Evolutionary conservation across 805 yeast species (phyloP).

Genomic region (Pichia thaimueangensis): DNA sequence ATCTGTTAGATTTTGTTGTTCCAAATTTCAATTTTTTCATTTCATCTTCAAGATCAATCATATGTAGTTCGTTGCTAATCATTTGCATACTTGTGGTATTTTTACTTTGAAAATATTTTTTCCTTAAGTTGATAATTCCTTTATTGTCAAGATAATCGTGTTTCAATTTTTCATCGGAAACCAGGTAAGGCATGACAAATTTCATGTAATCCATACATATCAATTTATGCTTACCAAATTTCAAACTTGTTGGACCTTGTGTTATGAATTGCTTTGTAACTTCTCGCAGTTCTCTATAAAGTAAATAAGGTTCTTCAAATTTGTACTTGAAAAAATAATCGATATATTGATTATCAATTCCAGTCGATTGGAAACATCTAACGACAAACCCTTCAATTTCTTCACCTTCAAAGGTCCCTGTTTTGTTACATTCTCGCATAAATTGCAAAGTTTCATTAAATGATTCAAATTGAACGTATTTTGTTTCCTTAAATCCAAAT

Average conservation of each 20-base stretch:
- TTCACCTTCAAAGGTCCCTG: slow-evolving; percentile 63
- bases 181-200: slow-evolving; percentile 55
- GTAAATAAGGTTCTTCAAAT: slow-evolving; percentile 89
- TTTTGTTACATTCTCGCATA: slow-evolving; percentile 48
- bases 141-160: slow-evolving; percentile 46
- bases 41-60: slow-evolving; percentile 27
- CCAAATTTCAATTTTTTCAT: slow-evolving; percentile 22
- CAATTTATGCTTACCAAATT: slow-evolving; percentile 42
- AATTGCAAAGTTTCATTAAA: slow-evolving; percentile 41
- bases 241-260: slow-evolving; percentile 33
- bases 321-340: slow-evolving; percentile 87
- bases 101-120: slow-evolving; percentile 48
- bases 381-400: slow-evolving; percentile 95
- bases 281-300: slow-evolving; percentile 89
- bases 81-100: slow-evolving; percentile 55
- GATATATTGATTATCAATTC: slow-evolving; percentile 1
- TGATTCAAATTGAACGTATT: slow-evolving; percentile 36
- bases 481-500: slow-evolving; percentile 68
- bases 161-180: slow-evolving; percentile 39
- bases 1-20: slow-evolving; percentile 39
- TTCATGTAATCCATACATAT: slow-evolving; percentile 63
- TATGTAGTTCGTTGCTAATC: slow-evolving; percentile 39
- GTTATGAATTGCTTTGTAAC: slow-evolving; percentile 57
- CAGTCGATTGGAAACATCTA: slow-evolving; percentile 50
- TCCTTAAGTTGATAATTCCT: slow-evolving; percentile 71